Base-by-base conservation (phyloP, 75 land plant species). In the Ceratopteris richardii region DNA sequence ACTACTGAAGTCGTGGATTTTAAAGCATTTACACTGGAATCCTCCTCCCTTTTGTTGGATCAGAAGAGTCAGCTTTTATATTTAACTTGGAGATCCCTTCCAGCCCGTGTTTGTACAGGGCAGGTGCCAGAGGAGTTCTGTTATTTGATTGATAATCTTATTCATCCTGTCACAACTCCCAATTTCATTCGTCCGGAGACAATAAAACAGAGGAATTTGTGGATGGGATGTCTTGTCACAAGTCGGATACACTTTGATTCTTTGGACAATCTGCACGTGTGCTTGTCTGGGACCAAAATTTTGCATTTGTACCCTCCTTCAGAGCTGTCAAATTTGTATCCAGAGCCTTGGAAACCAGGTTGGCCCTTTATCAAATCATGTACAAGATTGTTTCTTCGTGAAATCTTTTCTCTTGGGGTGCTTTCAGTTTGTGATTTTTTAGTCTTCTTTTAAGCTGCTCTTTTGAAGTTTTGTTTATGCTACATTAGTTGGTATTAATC, bases 231-330 rank as follows among this genome's bases (percentile, higher is more conserved):
- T 0, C 31, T 59, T 40, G 61, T 59, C 42, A 59, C 61, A 59
- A 59, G 61, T 41, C 37, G 61, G 39, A 37, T 59, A 1, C 61
- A 59, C 40, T 59, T 59, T 59, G 61, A 59, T 26, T 44, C 61
- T 23, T 41, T 59, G 61, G 61, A 59, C 23, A 59, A 59, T 18
- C 29, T 59, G 20, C 61, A 59, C 40, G 28, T 41, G n/a, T 59
- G 61, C 44, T 40, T 59, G 27, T 42, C 61, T 21, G 61, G 61
- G 18, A 59, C 18, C 1, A 59, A 59, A 59, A 6, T 59, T 22
- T 1, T 59, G 27, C 61, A 59, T 59, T 59, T 59, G 61, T 59
- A 59, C 23, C 13, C 61, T 37, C 61, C 61, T 39, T 59, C 44
- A 42, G 61, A 41, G 4, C 48, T 59, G 11, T 12, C 48, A 41